Evolutionary conservation across 345 rosid genomes (phyloP).

Genomic region (Eucalyptus regnans): DNA sequence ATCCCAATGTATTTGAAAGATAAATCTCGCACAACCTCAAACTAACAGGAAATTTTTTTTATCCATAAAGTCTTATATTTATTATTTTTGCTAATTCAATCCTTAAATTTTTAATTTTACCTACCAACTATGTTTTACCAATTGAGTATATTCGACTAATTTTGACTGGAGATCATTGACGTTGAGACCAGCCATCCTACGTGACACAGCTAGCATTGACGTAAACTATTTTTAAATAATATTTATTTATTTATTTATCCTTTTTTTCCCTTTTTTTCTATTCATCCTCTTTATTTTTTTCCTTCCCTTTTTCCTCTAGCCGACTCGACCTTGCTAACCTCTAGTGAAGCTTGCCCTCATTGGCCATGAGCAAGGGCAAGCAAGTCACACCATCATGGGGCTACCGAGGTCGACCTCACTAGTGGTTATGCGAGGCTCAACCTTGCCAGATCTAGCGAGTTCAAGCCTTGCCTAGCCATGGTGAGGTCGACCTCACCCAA

Average conservation of each 20-base stretch:
- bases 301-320: not conserved
- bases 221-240: accelerated
- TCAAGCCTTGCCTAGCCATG: not conserved
- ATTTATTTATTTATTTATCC: too few species aligned
- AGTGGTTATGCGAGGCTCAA: accelerated
- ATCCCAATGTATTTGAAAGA: not conserved
- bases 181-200: accelerated
- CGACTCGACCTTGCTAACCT: accelerated
- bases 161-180: accelerated
- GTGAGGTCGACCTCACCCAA: accelerated
- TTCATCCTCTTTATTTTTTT: not conserved
- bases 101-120: too few species aligned
- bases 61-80: not conserved
- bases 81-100: accelerated
- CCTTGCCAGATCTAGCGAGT: accelerated
- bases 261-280: too few species aligned
- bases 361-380: not conserved
- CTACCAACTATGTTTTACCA: accelerated
- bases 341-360: too few species aligned
- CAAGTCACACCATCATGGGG: not conserved
- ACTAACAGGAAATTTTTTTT: accelerated
- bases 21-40: not conserved
- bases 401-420: accelerated
- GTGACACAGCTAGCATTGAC: accelerated
- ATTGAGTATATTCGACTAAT: too few species aligned